These are phyloP conservation scores for Stemphylium beticola DNA, from an alignment of 2,329 filamentous ascomycete genomes.

Conservation along the genomic window DNA sequence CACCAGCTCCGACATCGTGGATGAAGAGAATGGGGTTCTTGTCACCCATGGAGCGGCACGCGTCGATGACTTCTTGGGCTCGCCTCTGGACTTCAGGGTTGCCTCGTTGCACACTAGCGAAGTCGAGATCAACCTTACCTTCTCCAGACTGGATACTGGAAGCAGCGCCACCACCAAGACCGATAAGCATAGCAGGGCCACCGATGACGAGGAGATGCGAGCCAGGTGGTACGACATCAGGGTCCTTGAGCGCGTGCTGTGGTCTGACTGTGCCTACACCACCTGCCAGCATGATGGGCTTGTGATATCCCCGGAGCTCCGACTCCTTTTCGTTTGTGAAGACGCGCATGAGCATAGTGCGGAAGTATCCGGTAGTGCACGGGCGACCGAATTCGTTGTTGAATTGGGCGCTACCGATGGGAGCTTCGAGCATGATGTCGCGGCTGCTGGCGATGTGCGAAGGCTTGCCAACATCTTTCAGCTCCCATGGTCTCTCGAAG, in stretches of 20 bases:
- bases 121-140: constrained; percentile 89
- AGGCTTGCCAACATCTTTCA: constrained; percentile 81
- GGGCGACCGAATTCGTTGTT: constrained; percentile 98
- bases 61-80: constrained; percentile 97
- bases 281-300: constrained; percentile 98
- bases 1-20: constrained; percentile 95
- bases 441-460: constrained; percentile 90
- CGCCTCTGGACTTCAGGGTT: constrained; percentile 96
- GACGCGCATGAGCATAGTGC: constrained; percentile 79
- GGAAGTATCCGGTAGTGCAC: constrained; percentile 86
- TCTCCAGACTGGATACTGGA: constrained; percentile 90
- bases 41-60: constrained; percentile 81
- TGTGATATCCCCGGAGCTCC: constrained; percentile 91
- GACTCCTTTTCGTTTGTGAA: constrained; percentile 64
- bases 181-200: constrained; percentile 96
- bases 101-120: constrained; percentile 94
- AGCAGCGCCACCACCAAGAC: constrained; percentile 91
- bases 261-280: constrained; percentile 92
- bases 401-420: constrained; percentile 92
- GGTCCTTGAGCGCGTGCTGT: constrained; percentile 86
- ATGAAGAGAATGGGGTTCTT: constrained; percentile 95
- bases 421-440: constrained; percentile 97
- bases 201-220: constrained; percentile 91
- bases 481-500: constrained; percentile 84
- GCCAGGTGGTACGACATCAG: constrained; percentile 79